These are phyloP conservation scores for Epicoccum nigrum DNA, from an alignment of 2,329 filamentous ascomycete species.

Conservation along the genomic window DNA sequence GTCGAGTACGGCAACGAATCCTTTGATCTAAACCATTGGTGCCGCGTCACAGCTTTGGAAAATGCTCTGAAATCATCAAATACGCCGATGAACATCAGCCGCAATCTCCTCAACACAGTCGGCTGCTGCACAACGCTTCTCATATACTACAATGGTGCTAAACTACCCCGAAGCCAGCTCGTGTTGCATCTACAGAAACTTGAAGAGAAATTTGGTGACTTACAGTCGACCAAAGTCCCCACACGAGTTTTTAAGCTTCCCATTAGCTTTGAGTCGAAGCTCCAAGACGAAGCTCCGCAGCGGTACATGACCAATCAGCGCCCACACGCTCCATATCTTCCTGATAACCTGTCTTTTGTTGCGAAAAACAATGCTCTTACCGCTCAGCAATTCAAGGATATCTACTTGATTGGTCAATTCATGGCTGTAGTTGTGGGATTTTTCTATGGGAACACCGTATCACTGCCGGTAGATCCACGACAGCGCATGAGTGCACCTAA, in stretches of 20 bases:
- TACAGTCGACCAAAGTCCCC: slow-evolving; percentile 50
- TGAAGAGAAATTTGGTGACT: slow-evolving; percentile 52
- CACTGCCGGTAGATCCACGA: slow-evolving; percentile 60
- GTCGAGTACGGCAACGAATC: slow-evolving; percentile 64
- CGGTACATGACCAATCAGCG: slow-evolving; percentile 68
- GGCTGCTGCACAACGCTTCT: slow-evolving; percentile 57
- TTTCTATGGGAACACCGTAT: slow-evolving; percentile 60
- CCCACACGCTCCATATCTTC: slow-evolving; percentile 66
- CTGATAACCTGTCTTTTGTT: slow-evolving; percentile 65
- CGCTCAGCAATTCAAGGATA: slow-evolving; percentile 56
- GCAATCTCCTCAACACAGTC: slow-evolving; percentile 57
- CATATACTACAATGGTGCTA: slow-evolving; percentile 50
- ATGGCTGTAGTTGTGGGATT: slow-evolving; percentile 63
- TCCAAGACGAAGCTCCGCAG: slow-evolving; percentile 59
- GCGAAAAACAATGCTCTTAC: slow-evolving; percentile 62
- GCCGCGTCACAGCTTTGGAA: slow-evolving; percentile 61
- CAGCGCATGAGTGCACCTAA: slow-evolving; percentile 62
- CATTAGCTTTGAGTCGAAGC: slow-evolving; percentile 51
- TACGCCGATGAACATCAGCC: slow-evolving; percentile 46
- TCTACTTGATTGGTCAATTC: slow-evolving; percentile 58
- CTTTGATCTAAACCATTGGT: slow-evolving; percentile 64
- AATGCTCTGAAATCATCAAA: slow-evolving; percentile 53
- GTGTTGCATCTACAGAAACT: slow-evolving; percentile 48
- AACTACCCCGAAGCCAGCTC: slow-evolving; percentile 45
- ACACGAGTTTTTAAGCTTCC: slow-evolving; percentile 53